These are phyloP conservation scores for Colletotrichum musicola DNA, from an alignment of 2,329 filamentous ascomycete species.

Conservation along the genomic window DNA sequence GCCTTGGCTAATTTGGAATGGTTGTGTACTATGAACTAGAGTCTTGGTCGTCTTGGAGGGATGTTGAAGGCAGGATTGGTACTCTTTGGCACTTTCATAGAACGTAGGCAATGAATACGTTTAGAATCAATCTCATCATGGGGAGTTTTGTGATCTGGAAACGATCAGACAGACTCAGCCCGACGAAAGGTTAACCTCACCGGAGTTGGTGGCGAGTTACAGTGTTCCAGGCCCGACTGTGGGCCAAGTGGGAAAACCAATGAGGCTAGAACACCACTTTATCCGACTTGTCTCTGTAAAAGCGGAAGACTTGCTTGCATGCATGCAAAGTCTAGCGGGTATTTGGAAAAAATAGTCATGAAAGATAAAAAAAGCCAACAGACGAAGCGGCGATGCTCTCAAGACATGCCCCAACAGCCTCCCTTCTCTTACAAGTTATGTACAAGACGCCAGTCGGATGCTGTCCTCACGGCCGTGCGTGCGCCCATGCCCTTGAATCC, in stretches of 20 bases:
- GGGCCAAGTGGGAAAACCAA: no score
- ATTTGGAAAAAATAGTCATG: neutral
- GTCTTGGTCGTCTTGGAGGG: slow-evolving; percentile 11
- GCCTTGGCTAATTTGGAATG: slow-evolving; percentile 27
- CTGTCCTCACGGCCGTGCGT: slow-evolving; percentile 38
- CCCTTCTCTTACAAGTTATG: slow-evolving; percentile 27
- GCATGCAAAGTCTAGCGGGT: no score
- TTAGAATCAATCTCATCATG: neutral
- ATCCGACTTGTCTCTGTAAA: neutral
- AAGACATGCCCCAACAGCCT: neutral
- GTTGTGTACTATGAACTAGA: slow-evolving; percentile 20
- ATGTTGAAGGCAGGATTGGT: slow-evolving; percentile 8
- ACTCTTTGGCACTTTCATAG: slow-evolving; percentile 14
- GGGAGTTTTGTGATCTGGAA: no score
- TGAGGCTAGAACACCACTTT: no score
- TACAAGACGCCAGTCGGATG: slow-evolving; percentile 33
- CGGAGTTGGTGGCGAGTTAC: no score
- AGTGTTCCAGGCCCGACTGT: no score
- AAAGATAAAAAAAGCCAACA: neutral
- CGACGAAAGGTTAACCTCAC: no score
- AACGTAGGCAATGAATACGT: slow-evolving; percentile 21
- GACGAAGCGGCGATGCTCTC: neutral
- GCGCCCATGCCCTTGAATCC: slow-evolving; percentile 38
- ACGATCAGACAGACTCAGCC: no score
- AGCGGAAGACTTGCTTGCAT: neutral